Percentiles rank a stretch among this genome's conserved stretches.
phyloP scores from a whole-genome alignment of 345 rosid species.

The Syzygium aromaticum region DNA sequence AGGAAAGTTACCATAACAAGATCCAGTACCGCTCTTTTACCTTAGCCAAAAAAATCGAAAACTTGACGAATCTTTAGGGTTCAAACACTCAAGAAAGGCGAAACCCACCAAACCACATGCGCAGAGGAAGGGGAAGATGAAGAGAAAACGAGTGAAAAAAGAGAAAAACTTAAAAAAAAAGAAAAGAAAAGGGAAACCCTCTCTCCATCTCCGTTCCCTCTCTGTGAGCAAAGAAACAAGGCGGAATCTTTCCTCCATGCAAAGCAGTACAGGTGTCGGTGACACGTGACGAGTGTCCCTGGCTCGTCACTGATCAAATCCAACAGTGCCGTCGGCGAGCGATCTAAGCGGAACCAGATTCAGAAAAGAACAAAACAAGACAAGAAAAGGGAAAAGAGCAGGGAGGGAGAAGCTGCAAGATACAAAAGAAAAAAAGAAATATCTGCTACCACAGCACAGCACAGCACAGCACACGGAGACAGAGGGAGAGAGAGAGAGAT shows the following conservation, averaged over 20 bases:
- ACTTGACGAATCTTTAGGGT: slow-evolving; percentile 19
- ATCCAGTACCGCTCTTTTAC: slow-evolving; percentile 5
- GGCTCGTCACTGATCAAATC: neutral
- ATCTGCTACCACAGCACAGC: neutral
- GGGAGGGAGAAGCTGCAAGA: neutral
- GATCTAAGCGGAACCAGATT: neutral
- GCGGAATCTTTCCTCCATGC: slow-evolving; percentile 31
- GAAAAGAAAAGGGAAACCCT: neutral
- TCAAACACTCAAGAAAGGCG: neutral
- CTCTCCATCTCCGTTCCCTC: neutral
- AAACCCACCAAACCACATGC: neutral
- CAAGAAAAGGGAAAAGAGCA: neutral
- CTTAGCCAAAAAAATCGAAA: neutral
- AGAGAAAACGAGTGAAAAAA: neutral
- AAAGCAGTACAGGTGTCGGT: slow-evolving; percentile 44
- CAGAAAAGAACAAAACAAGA: neutral
- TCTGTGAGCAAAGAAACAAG: neutral
- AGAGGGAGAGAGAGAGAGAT: neutral
- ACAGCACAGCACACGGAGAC: no score
- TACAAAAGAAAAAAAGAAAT: neutral
- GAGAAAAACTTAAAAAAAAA: neutral
- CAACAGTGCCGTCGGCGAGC: neutral
- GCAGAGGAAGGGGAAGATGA: neutral
- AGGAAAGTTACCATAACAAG: slow-evolving; percentile 20
- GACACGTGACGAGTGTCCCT: slow-evolving; percentile 2